phyloP scores from a whole-genome alignment of 1,284 basidiomycete genomes.

The Boletus sp. region DNA sequence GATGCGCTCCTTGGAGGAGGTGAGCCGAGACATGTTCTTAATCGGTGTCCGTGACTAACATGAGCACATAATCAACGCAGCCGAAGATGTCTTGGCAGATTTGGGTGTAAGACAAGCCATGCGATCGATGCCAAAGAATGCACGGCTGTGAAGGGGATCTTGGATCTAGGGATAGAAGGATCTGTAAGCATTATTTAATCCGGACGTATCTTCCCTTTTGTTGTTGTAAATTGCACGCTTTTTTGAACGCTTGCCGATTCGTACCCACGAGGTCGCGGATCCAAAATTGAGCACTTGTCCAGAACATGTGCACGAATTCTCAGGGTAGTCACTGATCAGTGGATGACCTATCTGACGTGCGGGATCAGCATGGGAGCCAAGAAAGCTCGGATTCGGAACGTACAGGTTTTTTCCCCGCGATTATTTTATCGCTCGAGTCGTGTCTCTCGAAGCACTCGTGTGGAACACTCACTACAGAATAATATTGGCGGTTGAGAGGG shows the following conservation, averaged over 20 bases:
- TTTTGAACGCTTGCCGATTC: not conserved
- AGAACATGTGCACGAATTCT: not conserved
- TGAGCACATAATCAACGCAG: constrained; percentile 19
- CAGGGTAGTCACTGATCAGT: not conserved
- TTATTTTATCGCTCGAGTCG: too few species aligned
- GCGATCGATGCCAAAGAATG: constrained; percentile 30
- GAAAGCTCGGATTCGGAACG: not conserved
- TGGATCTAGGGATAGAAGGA: not conserved
- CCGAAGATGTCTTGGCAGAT: constrained; percentile 64
- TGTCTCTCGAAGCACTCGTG: too few species aligned
- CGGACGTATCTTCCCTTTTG: not conserved
- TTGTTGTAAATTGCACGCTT: not conserved
- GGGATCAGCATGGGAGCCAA: not conserved
- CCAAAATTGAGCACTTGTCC: not conserved
- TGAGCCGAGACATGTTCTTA: constrained; percentile 1
- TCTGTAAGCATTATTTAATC: constrained; percentile 1
- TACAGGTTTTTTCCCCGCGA: not conserved
- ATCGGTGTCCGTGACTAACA: not conserved
- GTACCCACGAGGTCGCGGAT: not conserved
- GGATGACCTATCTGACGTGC: not conserved
- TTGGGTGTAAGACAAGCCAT: constrained; percentile 66
- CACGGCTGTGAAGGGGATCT: constrained; percentile 8
- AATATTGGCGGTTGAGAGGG: too few species aligned
- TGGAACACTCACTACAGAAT: too few species aligned
- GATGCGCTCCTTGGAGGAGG: constrained; percentile 56